Base-by-base conservation (phyloP, 257 asterid species). In the Nicotiana noctiflora region DNA sequence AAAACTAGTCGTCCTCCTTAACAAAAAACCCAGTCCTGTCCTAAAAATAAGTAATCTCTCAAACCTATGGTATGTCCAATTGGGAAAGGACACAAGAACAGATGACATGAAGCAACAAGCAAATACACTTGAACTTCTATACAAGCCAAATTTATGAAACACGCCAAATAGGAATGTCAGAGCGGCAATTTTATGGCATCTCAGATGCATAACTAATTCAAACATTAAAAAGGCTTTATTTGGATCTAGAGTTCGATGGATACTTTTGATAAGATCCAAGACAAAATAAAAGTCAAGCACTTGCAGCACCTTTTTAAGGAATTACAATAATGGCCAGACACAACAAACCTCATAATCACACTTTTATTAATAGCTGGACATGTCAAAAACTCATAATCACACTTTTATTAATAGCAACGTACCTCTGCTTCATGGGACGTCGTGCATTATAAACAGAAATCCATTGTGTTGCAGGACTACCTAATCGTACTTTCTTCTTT, bases 381-480 rank as follows among this genome's bases (percentile, higher is more conserved):
- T 14, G 15, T 40, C 68, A 62, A 23, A 23, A 46, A 72, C 21
- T 23, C 78, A 7, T 74, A 23, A 74, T 74, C 9, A 74, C 60
- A 72, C 78, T 74, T 49, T 7, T 27, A 23, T 49, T 74, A 23
- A 9, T 49, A 74, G 23, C 61, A 56, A 77, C 79, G 78, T 83
- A 90, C 99, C 99, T 90, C 83, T 95, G 99, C 88, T 95, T 95
- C 99, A 93, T 95, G 60, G 99, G 99, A 49, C 94, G 90, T 0
- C 97, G 92, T 63, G 98, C 99, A 89, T 95, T 95, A 84, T 93
- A 95, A 72, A 90, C 97, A 21, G 97, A 92, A 83, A 93, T 94
- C 99, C 99, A 95, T 85, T 95, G 98, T 34, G 91, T 93, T 23
- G 98, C 98, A 81, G 98, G 99, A 83, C 97, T 95, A 60, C 99